Evolutionary conservation across 192 early-diverging fungal species (phyloP), one percentile per base, ranked within the genome.

Genomic region (Rhizophagus sp.): DNA sequence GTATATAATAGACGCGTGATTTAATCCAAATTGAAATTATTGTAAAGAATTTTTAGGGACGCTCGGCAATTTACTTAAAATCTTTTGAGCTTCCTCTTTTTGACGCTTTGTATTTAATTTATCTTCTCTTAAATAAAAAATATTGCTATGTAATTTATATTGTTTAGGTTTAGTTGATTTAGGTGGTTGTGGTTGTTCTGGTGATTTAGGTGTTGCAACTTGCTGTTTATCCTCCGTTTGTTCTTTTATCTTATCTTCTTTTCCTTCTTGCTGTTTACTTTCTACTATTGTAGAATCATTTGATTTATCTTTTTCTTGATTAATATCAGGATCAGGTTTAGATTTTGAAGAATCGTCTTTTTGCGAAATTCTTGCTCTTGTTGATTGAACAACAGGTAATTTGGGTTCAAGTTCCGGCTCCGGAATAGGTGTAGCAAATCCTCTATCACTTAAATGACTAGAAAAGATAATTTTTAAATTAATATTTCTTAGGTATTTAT

Each of bases 121-220:
- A 17, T 80, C 34, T 64, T 87, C 79, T 41, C 86, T 82, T 47
- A 85, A 50, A 69, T 85, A 87, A 66, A 83, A 87, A 66, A 85
- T 83, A 71, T 85, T 82, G 10, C 82, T 75, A 33, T 87, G 84
- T 10, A 87, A 73, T 25, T 85, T 76, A 70, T 85, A 87, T 78
- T 80, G 74, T 19, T 65, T 62, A 22, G 83, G 81, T 70, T 72
- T 75, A 15, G 68, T 17, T 36, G 85, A 70, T 63, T 15, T 52
- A 19, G 41, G 80, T 63, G 41, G 73, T 61, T 13, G 50, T 36
- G 30, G 72, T 57, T n/a, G 3, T 24, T 13, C n/a, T 50, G 24
- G 17, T 50, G 65, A 13, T 44, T 34, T 66, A 41, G 63, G 72
- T 36, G 39, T 74, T 75, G 36, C 76, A 57, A 57, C 6, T 61